A percentile compares a stretch with the other conserved stretches of the same genome.
Evolutionary conservation across 345 rosid genomes (phyloP).

Genomic region (Isatis tinctoria): DNA sequence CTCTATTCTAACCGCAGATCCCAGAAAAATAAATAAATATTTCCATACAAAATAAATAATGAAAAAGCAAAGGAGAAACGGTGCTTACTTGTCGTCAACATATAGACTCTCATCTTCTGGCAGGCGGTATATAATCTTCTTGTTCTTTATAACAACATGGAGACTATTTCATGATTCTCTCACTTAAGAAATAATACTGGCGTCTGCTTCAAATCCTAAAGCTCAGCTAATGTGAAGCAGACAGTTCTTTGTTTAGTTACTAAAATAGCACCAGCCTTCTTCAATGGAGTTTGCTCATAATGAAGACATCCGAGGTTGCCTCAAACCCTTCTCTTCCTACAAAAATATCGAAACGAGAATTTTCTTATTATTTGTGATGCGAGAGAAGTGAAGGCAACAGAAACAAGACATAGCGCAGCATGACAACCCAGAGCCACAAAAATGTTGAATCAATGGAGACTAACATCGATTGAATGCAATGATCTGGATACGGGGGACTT

Average conservation of each 20-base stretch:
- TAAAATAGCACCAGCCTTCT: not conserved
- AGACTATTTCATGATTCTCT: not conserved
- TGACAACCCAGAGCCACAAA: not conserved
- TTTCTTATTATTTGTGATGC: not conserved
- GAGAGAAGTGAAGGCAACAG: not conserved
- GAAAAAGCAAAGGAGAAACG: not conserved
- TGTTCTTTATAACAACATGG: not conserved
- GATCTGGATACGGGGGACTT: slow-evolving; percentile 49
- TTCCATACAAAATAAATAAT: not conserved
- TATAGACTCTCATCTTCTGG: slow-evolving; percentile 14
- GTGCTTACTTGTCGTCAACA: slow-evolving; percentile 20
- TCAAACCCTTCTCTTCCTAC: slow-evolving; percentile 34
- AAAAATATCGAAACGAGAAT: not conserved
- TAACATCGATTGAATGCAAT: slow-evolving; percentile 52
- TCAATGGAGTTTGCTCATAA: slow-evolving; percentile 11
- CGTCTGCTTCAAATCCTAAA: slow-evolving; percentile 2
- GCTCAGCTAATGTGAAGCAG: slow-evolving; percentile 4
- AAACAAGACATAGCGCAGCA: not conserved
- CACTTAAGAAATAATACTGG: not conserved
- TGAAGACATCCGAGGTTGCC: slow-evolving; percentile 14
- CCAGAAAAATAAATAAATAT: slow-evolving; percentile 1
- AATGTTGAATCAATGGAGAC: slow-evolving; percentile 20
- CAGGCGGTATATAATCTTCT: not conserved
- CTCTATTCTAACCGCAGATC: not conserved
- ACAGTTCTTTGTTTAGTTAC: not conserved